Percentiles rank a stretch among this genome's conserved stretches.
Evolutionary conservation across 352 stramenopile species (phyloP).

Genomic region (Phytophthora cactorum): DNA sequence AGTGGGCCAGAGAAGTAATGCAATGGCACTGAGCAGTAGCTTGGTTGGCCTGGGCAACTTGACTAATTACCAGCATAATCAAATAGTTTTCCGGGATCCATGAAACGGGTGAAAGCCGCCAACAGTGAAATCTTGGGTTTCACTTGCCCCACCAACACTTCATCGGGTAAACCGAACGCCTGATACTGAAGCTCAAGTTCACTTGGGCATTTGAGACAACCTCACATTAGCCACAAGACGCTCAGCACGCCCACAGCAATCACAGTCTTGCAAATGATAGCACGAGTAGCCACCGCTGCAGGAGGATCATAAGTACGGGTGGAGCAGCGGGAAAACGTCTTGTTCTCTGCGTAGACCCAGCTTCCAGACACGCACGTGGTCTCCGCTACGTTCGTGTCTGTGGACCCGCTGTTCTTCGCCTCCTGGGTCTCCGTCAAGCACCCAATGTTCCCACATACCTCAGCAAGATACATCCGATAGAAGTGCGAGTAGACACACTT

Average conservation of each 20-base stretch:
- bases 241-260: background rate
- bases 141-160: too few relatives aligned
- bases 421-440: slow-evolving; percentile 67
- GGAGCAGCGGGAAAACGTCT: slow-evolving; percentile 59
- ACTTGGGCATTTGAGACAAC: too few relatives aligned
- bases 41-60: too few relatives aligned
- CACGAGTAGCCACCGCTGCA: background rate
- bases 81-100: too few relatives aligned
- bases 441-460: slow-evolving; percentile 68
- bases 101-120: too few relatives aligned
- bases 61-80: too few relatives aligned
- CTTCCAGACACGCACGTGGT: slow-evolving; percentile 48
- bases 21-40: too few relatives aligned
- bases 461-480: slow-evolving; percentile 65
- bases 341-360: slow-evolving; percentile 59
- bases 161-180: too few relatives aligned
- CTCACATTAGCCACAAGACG: slow-evolving; percentile 13
- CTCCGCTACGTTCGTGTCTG: slow-evolving; percentile 39
- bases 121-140: too few relatives aligned
- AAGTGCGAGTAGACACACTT: slow-evolving; percentile 81
- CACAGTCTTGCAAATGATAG: background rate
- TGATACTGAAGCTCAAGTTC: too few relatives aligned
- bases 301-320: slow-evolving; percentile 59
- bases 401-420: slow-evolving; percentile 32
- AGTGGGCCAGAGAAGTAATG: too few relatives aligned